Evolutionary conservation across 2,329 filamentous ascomycete genomes (phyloP).

Genomic region (Sclerotinia minor): DNA sequence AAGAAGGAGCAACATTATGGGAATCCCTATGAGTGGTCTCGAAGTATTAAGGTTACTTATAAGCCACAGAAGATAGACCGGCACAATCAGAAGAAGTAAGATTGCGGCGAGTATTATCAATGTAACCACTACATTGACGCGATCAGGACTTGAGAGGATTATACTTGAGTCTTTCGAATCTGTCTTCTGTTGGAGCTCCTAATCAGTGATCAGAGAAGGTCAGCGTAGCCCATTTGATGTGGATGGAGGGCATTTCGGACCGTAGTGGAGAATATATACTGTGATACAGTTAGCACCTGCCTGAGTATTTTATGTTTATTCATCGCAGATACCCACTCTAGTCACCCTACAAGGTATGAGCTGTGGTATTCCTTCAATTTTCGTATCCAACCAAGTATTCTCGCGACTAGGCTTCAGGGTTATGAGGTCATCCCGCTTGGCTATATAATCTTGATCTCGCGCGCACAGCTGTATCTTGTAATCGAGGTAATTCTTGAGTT

Average conservation of each 20-base stretch:
- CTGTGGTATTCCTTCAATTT: constrained; percentile 39
- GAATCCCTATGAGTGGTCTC: not conserved
- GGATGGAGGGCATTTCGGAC: not conserved
- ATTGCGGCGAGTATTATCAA: not conserved
- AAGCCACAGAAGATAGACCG: not conserved
- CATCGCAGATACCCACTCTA: not conserved
- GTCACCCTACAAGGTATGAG: constrained; percentile 19
- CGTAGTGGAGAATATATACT: constrained; percentile 5
- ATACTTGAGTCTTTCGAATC: not conserved
- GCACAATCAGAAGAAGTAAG: not conserved
- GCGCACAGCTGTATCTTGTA: constrained; percentile 29
- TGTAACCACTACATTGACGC: not conserved
- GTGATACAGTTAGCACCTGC: not conserved
- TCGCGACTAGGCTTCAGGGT: constrained; percentile 44
- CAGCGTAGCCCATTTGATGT: not conserved
- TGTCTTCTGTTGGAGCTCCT: constrained; percentile 2
- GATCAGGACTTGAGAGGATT: not conserved
- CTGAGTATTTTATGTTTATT: not conserved
- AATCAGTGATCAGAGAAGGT: not conserved
- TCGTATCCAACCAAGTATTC: constrained; percentile 45
- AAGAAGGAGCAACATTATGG: constrained; percentile 20
- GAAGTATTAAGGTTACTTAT: not conserved
- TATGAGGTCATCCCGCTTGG: constrained; percentile 44
- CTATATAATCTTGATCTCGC: constrained; percentile 39
- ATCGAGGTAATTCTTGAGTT: constrained; percentile 39